A percentile compares a stretch with the other conserved stretches of the same genome.
Conservation (phyloP, 345 rosid genomes). For the Lepidium sativum region DNA sequence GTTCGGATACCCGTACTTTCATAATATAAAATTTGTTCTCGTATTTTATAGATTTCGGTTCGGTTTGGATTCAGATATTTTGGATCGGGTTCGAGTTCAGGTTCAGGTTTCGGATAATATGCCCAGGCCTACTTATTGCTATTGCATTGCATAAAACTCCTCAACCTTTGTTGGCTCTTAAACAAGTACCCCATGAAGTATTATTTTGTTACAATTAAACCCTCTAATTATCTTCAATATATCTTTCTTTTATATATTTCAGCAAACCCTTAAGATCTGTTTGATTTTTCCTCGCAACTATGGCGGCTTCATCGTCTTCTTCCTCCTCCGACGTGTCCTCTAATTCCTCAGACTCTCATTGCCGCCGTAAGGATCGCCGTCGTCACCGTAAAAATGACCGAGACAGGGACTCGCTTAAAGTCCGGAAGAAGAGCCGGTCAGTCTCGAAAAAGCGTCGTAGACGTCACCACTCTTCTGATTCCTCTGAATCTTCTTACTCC, state of each 20-base stretch:
- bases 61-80: too few relatives aligned
- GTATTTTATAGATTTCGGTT: too few relatives aligned
- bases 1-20: too few relatives aligned
- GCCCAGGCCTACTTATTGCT: too few relatives aligned
- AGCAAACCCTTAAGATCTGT: constrained; percentile 16
- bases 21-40: too few relatives aligned
- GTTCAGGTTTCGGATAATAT: too few relatives aligned
- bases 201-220: not conserved
- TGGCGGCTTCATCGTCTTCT: constrained; percentile 69
- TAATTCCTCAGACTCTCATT: constrained; percentile 42
- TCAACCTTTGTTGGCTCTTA: not conserved
- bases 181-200: not conserved
- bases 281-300: constrained; percentile 16
- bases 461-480: constrained; percentile 39
- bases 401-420: constrained; percentile 55
- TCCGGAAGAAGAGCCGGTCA: constrained; percentile 58
- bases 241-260: not conserved
- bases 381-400: constrained; percentile 31
- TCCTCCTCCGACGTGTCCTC: constrained; percentile 40
- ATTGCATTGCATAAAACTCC: constrained; percentile 2
- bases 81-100: too few relatives aligned
- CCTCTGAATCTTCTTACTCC: constrained; percentile 43
- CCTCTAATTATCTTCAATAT: not conserved
- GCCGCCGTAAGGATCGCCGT: constrained; percentile 45
- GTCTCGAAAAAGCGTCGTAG: constrained; percentile 53